phyloP scores from a whole-genome alignment of 305 asterid species.

The Fraxinus latifolia region DNA sequence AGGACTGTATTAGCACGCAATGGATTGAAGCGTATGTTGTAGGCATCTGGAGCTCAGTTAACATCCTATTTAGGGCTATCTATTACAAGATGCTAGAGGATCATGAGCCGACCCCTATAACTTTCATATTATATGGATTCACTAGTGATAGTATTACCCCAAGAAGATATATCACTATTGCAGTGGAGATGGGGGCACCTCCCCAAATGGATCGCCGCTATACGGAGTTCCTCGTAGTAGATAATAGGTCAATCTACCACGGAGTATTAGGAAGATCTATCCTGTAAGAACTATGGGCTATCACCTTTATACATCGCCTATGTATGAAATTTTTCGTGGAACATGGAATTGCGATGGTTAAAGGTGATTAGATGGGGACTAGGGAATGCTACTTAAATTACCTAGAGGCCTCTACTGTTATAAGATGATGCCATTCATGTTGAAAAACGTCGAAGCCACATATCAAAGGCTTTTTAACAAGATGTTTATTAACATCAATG shows the following conservation, averaged over 20 bases:
- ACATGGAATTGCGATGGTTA: background rate
- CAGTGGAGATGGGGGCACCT: background rate
- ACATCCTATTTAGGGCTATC: background rate
- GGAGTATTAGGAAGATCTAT: background rate
- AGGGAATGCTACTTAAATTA: background rate
- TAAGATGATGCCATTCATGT: background rate
- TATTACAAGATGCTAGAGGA: background rate
- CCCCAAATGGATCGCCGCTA: background rate
- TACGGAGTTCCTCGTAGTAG: background rate
- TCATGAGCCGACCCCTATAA: background rate
- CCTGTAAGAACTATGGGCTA: background rate
- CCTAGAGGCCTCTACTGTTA: background rate
- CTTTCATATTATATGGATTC: background rate
- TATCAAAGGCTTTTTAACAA: background rate
- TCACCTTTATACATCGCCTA: no score
- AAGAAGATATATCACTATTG: background rate
- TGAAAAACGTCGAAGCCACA: background rate
- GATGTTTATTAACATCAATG: background rate
- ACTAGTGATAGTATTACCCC: background rate
- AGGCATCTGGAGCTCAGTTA: background rate
- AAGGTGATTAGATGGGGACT: background rate
- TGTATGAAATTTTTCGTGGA: background rate
- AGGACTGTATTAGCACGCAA: background rate
- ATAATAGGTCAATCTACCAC: background rate
- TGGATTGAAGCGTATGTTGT: background rate